Percentiles rank a stretch among this genome's conserved stretches.
Evolutionary conservation across 2,329 filamentous ascomycete genomes (phyloP).

Genomic region (Zymoseptoria pseudotritici): DNA sequence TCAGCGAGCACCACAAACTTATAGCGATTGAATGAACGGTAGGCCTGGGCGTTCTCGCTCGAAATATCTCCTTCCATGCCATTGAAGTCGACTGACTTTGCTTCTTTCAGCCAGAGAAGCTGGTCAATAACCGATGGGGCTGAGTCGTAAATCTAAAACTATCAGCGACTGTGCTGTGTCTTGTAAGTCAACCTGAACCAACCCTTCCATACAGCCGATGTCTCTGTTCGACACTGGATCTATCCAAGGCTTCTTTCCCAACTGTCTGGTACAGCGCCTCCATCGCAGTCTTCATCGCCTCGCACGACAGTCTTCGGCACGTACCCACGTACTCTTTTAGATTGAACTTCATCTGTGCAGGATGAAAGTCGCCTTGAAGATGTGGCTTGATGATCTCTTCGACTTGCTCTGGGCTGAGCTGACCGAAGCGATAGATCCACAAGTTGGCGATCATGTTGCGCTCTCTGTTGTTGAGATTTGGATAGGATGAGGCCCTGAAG

Average conservation of each 20-base stretch:
- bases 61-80: not conserved
- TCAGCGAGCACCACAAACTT: not conserved
- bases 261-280: not conserved
- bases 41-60: not conserved
- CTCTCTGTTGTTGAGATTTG: not conserved
- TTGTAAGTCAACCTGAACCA: no score
- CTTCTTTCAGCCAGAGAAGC: not conserved
- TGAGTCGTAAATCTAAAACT: not conserved
- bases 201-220: not conserved
- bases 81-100: not conserved
- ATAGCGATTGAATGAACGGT: not conserved
- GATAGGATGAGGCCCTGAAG: not conserved
- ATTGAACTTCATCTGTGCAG: not conserved
- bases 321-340: not conserved
- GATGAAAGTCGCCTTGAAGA: not conserved
- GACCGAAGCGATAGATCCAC: not conserved
- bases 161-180: not conserved
- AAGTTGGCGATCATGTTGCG: not conserved
- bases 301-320: not conserved
- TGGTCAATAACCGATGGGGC: not conserved
- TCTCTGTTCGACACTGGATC: not conserved
- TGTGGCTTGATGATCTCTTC: not conserved
- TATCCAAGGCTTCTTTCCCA: not conserved
- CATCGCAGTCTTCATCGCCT: not conserved
- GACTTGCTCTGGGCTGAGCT: not conserved